Conservation (phyloP, 140 eudicot genomes). For the Stevia rebaudiana region DNA sequence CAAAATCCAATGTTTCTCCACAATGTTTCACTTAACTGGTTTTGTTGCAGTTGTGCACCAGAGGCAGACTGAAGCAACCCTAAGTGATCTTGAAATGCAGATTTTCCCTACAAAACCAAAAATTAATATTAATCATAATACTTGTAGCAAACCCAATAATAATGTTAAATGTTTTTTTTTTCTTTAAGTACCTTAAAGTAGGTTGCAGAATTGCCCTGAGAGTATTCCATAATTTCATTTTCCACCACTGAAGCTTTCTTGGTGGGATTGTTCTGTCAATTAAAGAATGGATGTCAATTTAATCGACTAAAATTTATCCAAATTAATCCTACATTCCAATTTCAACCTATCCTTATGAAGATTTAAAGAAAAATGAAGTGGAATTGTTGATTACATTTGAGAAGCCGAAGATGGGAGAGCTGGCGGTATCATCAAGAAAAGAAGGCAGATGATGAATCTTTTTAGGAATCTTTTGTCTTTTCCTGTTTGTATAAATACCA, state of each 20-base stretch:
- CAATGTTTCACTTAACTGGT: constrained; percentile 47
- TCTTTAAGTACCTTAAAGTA: constrained; percentile 69
- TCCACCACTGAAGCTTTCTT: constrained; percentile 38
- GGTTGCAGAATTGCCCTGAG: constrained; percentile 73
- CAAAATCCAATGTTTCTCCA: too few relatives aligned
- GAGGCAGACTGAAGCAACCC: constrained; percentile 42
- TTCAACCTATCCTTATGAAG: not conserved
- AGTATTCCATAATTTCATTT: constrained; percentile 44
- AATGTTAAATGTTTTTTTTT: not conserved
- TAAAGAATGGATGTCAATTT: too few relatives aligned
- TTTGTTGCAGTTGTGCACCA: constrained; percentile 45
- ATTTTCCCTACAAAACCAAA: constrained; percentile 39
- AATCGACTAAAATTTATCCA: too few relatives aligned
- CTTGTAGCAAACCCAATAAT: constrained; percentile 1
- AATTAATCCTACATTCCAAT: too few relatives aligned
- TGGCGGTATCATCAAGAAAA: constrained; percentile 90
- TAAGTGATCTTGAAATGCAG: constrained; percentile 45
- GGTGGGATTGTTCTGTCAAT: constrained; percentile 39
- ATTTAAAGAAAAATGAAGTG: not conserved
- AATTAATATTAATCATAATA: constrained; percentile 12
- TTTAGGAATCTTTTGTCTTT: constrained; percentile 26
- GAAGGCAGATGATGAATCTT: constrained; percentile 36
- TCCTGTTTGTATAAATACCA: constrained; percentile 12
- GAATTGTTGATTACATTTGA: constrained; percentile 38
- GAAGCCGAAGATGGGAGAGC: constrained; percentile 58